Base-by-base conservation (phyloP, 306 rosid genomes). In the Corylus heterophylla region DNA sequence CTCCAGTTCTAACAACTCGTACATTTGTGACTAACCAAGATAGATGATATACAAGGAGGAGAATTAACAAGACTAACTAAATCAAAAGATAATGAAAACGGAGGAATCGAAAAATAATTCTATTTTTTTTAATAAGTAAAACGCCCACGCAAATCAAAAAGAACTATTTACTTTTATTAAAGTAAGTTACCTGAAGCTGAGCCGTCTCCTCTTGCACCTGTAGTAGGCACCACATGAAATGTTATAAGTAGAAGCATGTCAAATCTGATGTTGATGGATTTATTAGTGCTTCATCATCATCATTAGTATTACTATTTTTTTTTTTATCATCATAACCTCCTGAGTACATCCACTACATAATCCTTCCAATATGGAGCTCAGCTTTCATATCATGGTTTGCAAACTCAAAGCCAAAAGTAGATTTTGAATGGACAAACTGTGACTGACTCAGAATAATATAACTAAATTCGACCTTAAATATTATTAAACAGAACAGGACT, bases 1-100 rank as follows among this genome's bases (percentile, higher is more conserved):
- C 91, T 79, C 97, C 92, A 11, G 87, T 89, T 89, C 88, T 88
- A 70, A 92, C 88, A 44, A 89, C 92, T 61, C 89, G 69, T 73
- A 83, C 75, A 77, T 87, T 83, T 68, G 76, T 79, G 74, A 63
- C 97, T 91, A 82, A 54, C 75, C 74, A 86, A 31, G 71, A 83
- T 39, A 67, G 12, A 63, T 51, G 74, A 55, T 49, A 8, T 22
- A 5, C 7, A 42, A 54, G 6, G 12, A 12, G 39, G 48, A 68
- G 68, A 12, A 68, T 8, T n/a, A 67, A 54, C 4, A 29, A 8
- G 59, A 54, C 59, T 35, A 69, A 3, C 47, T 37, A 20, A 8
- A 12, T 20, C 20, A 5, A 78, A 29, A 42, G 39, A 20, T 17
- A 18, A 78, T 27, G 39, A 52, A 77, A 78, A 77, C 31, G 5